Base-by-base conservation (phyloP, 768 basidiomycete genomes). In the Hericium coralloides region DNA sequence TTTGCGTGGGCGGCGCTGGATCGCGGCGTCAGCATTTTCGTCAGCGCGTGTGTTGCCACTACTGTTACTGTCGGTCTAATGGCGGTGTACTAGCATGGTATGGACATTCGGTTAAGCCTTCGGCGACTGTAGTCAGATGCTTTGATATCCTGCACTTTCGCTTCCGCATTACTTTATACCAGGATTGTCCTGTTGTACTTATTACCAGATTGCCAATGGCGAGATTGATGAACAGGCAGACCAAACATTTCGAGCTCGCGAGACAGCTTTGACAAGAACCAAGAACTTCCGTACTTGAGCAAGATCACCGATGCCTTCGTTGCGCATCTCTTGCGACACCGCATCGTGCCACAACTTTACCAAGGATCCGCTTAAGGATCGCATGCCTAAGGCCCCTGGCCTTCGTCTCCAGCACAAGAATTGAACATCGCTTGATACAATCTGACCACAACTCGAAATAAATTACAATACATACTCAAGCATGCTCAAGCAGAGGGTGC, bases 1-100 rank as follows among this genome's bases (percentile, higher is more conserved):
- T 60, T 43, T 51, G 45, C 59, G n/a, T 57, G 61, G 59, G 36
- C 51, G 6, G 47, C 52, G 37, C 54, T 62, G 7, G 59, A 55
- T 20, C 43, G 18, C 37, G 36, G 43, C 23, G 49, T 60, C 49
- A 56, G 53, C 51, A 62, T 62, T 20, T 60, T 60, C 47, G 59
- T 54, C 3, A 60, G 61, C 23, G 53, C 50, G 23, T 55, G 51
- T n/a, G 53, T 62, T 3, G 56, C 53, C 5, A 25, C 49, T 23
- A 54, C 56, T 38, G 51, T 62, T 12, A 14, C 43, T 38, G 20
- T 60, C 12, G 59, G 56, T 17, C 10, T 58, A 5, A 26, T 23
- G n/a, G 61, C 56, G 37, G 49, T 62, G 14, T 43, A 26, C 48
- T 61, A 23, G 49, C 7, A 7, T 45, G n/a, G n/a, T n/a, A 17